These are phyloP conservation scores for Sclerotinia sclerotiorum DNA, from an alignment of 2,329 filamentous ascomycete species.

Conservation along the genomic window DNA sequence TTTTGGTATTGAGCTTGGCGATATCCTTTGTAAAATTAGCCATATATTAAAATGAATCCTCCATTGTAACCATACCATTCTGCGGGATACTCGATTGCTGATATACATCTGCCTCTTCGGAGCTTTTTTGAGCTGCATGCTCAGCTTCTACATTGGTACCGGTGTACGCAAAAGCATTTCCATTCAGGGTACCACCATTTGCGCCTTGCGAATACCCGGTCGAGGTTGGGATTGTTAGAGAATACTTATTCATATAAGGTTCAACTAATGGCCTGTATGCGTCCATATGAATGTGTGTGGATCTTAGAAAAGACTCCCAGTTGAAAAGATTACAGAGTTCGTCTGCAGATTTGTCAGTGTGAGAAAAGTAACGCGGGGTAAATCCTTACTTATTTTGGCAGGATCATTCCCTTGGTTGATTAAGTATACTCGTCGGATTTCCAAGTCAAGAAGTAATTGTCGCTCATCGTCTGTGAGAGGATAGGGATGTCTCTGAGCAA, in stretches of 20 bases:
- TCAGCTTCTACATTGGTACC: constrained; percentile 29
- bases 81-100: constrained; percentile 21
- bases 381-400: constrained; percentile 42
- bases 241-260: constrained; percentile 45
- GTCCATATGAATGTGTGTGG: constrained; percentile 59
- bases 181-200: background rate
- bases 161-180: constrained; percentile 25
- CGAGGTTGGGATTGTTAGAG: constrained; percentile 33
- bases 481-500: constrained; percentile 55
- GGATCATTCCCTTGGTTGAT: constrained; percentile 53
- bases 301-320: constrained; percentile 63
- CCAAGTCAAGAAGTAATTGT: constrained; percentile 57
- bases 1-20: constrained; percentile 29
- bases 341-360: constrained; percentile 13
- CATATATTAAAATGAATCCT: background rate
- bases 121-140: constrained; percentile 17
- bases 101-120: constrained; percentile 25
- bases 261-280: constrained; percentile 53
- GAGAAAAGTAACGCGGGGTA: background rate
- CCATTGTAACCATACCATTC: constrained; percentile 22
- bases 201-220: constrained; percentile 8
- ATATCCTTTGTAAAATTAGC: constrained; percentile 16
- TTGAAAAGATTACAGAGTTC: constrained; percentile 45
- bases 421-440: constrained; percentile 56
- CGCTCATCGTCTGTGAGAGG: constrained; percentile 57